These are phyloP conservation scores for Echinosophora koreensis DNA, from an alignment of 306 rosid genomes.

Conservation along the genomic window DNA sequence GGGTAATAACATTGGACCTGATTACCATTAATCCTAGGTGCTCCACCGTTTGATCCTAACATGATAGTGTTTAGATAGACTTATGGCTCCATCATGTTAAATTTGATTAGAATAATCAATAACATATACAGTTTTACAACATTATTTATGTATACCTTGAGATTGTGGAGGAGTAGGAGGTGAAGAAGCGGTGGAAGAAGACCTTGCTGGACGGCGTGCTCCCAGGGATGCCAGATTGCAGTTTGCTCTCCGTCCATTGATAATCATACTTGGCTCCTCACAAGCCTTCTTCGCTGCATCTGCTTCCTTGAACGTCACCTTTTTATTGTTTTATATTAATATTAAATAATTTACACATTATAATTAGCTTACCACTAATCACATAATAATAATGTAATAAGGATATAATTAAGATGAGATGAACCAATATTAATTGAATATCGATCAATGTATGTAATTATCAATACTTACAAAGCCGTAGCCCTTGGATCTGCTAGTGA, in stretches of 20 bases:
- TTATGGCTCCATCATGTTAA: slow-evolving; percentile 23
- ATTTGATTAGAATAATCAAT: too few relatives aligned
- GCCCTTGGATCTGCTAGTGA: slow-evolving; percentile 95
- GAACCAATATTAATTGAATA: too few relatives aligned
- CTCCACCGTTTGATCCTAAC: slow-evolving; percentile 61
- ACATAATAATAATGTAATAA: too few relatives aligned
- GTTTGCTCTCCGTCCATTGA: slow-evolving; percentile 88
- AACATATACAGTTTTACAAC: too few relatives aligned
- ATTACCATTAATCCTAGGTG: slow-evolving; percentile 56
- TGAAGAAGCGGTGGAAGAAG: slow-evolving; percentile 54
- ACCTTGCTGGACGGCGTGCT: slow-evolving; percentile 68
- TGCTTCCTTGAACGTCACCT: slow-evolving; percentile 84
- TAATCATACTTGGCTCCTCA: slow-evolving; percentile 69
- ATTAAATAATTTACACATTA: too few relatives aligned
- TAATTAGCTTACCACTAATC: not conserved
- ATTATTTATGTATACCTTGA: slow-evolving; percentile 42
- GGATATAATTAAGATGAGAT: too few relatives aligned
- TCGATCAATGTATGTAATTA: not conserved
- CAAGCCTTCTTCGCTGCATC: slow-evolving; percentile 88
- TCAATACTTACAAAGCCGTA: slow-evolving; percentile 81
- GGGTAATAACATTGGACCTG: slow-evolving; percentile 84
- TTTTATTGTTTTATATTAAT: not conserved
- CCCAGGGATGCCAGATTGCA: slow-evolving; percentile 87
- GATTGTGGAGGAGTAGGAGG: slow-evolving; percentile 43
- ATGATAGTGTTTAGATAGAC: too few relatives aligned